Conservation (phyloP, 768 basidiomycete genomes). For the Amanita phalloides region DNA sequence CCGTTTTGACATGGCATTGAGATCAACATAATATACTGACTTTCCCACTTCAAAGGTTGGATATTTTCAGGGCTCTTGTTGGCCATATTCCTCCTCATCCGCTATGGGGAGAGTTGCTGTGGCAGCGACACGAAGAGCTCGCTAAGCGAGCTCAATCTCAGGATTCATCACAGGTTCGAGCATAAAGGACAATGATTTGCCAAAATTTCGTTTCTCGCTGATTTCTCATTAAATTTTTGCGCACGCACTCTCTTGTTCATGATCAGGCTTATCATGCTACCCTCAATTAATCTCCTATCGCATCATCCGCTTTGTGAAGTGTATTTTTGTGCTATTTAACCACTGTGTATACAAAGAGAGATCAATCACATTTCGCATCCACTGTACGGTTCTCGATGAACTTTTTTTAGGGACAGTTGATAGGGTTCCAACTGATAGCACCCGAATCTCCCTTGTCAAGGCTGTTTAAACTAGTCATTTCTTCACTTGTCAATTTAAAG, state of each 20-base stretch:
- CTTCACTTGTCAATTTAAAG: constrained; percentile 56
- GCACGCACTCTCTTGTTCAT: not conserved
- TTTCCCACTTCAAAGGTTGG: constrained; percentile 46
- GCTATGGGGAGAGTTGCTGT: constrained; percentile 85
- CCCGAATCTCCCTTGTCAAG: constrained; percentile 69
- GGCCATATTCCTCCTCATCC: constrained; percentile 89
- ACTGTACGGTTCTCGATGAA: not conserved
- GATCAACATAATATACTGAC: not conserved
- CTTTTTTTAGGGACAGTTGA: constrained; percentile 33
- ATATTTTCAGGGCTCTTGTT: constrained; percentile 73
- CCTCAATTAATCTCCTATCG: not conserved
- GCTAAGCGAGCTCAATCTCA: constrained; percentile 19
- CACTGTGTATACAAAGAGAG: not conserved
- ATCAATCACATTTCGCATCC: not conserved
- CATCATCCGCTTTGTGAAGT: not conserved
- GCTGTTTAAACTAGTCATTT: constrained; percentile 53
- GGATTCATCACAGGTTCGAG: not conserved
- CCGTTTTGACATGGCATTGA: constrained; percentile 13
- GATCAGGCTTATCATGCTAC: not conserved
- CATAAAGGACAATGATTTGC: not conserved
- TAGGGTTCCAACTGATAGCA: constrained; percentile 78
- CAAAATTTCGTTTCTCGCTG: not conserved
- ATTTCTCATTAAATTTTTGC: not conserved
- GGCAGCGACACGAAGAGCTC: constrained; percentile 65
- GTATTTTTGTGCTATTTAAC: constrained; percentile 5